These are phyloP conservation scores for Basipetospora chlamydospora DNA, from an alignment of 2,329 filamentous ascomycete species.

Conservation along the genomic window DNA sequence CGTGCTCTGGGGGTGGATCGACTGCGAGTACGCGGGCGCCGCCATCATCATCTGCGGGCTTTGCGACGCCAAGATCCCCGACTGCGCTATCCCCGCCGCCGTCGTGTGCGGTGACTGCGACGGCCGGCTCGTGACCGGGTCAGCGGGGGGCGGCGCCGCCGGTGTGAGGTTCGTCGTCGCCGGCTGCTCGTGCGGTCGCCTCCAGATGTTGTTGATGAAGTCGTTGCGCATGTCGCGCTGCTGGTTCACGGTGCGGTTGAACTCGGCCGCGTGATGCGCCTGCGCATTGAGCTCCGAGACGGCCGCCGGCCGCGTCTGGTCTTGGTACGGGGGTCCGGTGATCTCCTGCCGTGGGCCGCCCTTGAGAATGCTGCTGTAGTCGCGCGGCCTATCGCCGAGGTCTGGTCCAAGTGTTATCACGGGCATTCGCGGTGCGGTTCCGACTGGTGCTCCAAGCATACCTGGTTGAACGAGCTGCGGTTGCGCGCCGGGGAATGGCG, in stretches of 20 bases:
- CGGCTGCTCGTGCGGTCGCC: conserved; percentile 67
- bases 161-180: conserved; percentile 31
- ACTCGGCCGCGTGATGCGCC: conserved; percentile 78
- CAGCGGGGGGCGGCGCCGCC: conserved; percentile 18
- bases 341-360: conserved; percentile 82
- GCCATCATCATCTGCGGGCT: conserved; percentile 54
- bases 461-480: conserved; percentile 57
- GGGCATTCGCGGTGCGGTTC: conserved; percentile 57
- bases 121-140: conserved; percentile 30
- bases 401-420: conserved; percentile 74
- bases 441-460: conserved; percentile 49
- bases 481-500: conserved; percentile 51
- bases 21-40: conserved; percentile 52
- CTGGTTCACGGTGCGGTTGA: conserved; percentile 70
- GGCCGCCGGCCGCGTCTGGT: conserved; percentile 63
- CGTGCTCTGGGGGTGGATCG: conserved; percentile 55
- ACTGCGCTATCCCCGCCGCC: conserved; percentile 38
- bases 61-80: conserved; percentile 44
- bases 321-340: conserved; percentile 74
- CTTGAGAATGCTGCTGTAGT: conserved; percentile 65
- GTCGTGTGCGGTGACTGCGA: conserved; percentile 44
- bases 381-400: conserved; percentile 58
- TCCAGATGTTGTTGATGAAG: conserved; percentile 71
- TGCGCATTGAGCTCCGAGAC: conserved; percentile 71
- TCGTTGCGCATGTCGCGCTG: conserved; percentile 67